Conservation (phyloP, 495 filamentous ascomycete genomes). For the Glarea lozoyensis region DNA sequence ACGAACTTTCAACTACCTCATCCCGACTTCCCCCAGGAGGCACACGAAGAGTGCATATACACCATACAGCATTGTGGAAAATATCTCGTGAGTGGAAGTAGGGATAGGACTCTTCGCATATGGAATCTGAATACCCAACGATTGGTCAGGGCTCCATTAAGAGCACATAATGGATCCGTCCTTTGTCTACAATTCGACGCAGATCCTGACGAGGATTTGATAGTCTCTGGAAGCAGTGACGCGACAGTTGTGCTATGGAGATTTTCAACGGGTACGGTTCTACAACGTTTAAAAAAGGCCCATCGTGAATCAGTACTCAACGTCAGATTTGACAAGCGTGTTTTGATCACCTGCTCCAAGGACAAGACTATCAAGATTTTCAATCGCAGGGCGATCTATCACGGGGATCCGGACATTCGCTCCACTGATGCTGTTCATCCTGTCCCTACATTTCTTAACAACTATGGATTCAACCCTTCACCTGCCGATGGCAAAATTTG, state of each 20-base stretch:
- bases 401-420: constrained; percentile 62
- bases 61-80: constrained; percentile 79
- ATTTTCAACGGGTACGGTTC: constrained; percentile 77
- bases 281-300: constrained; percentile 64
- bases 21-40: constrained; percentile 69
- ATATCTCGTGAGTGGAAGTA: constrained; percentile 87
- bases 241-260: constrained; percentile 82
- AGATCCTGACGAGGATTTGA: constrained; percentile 78
- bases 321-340: constrained; percentile 82
- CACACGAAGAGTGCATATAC: constrained; percentile 89
- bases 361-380: constrained; percentile 95
- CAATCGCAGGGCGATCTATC: constrained; percentile 64
- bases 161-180: constrained; percentile 76
- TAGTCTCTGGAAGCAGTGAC: constrained; percentile 91
- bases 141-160: constrained; percentile 58
- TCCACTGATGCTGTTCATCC: constrained; percentile 41
- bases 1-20: constrained; percentile 87
- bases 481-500: constrained; percentile 34
- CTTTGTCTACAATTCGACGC: constrained; percentile 95
- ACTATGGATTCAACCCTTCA: constrained; percentile 38
- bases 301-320: constrained; percentile 93
- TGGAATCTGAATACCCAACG: constrained; percentile 84
- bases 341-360: constrained; percentile 93
- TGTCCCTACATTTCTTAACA: constrained; percentile 38
- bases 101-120: constrained; percentile 78